These are phyloP conservation scores for Penstemon davidsonii DNA, from an alignment of 257 asterid species.

Conservation along the genomic window DNA sequence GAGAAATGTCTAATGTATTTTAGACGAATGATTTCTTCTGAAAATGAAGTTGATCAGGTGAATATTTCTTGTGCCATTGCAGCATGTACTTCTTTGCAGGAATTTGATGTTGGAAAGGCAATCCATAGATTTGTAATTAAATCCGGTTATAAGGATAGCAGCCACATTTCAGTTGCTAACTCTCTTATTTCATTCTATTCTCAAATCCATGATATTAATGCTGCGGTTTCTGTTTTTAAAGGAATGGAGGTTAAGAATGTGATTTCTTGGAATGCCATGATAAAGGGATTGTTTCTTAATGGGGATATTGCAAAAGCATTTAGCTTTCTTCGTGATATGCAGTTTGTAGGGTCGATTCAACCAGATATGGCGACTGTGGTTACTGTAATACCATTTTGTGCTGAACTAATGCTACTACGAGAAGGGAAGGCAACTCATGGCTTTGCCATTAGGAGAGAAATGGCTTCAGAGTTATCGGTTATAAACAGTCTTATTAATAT, in stretches of 20 bases:
- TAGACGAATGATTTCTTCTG: slow-evolving; percentile 39
- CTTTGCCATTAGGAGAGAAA: slow-evolving; percentile 48
- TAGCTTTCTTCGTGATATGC: slow-evolving; percentile 49
- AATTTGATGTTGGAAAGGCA: slow-evolving; percentile 39
- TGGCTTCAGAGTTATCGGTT: slow-evolving; percentile 42
- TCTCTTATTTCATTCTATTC: slow-evolving; percentile 68
- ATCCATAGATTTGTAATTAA: slow-evolving; percentile 56
- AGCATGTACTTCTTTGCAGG: slow-evolving; percentile 50
- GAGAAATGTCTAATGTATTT: slow-evolving; percentile 52
- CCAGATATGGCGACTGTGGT: slow-evolving; percentile 58
- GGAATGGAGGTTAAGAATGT: slow-evolving; percentile 45
- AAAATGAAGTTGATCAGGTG: slow-evolving; percentile 41
- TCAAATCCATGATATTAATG: slow-evolving; percentile 35
- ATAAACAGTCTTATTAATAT: slow-evolving; percentile 56
- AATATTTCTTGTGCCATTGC: slow-evolving; percentile 62
- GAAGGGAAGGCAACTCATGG: slow-evolving; percentile 68
- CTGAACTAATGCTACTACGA: slow-evolving; percentile 45
- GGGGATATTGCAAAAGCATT: slow-evolving; percentile 43
- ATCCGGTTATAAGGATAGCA: slow-evolving; percentile 41
- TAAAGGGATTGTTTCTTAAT: slow-evolving; percentile 47
- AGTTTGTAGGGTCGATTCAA: slow-evolving; percentile 38
- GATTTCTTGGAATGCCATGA: slow-evolving; percentile 74
- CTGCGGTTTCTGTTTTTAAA: slow-evolving; percentile 45
- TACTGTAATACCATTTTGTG: slow-evolving; percentile 46
- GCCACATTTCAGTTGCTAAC: slow-evolving; percentile 47